Percentiles rank a stretch among this genome's conserved stretches.
Conservation (phyloP, 1,284 basidiomycete genomes). For the Boletus subluridellus region DNA sequence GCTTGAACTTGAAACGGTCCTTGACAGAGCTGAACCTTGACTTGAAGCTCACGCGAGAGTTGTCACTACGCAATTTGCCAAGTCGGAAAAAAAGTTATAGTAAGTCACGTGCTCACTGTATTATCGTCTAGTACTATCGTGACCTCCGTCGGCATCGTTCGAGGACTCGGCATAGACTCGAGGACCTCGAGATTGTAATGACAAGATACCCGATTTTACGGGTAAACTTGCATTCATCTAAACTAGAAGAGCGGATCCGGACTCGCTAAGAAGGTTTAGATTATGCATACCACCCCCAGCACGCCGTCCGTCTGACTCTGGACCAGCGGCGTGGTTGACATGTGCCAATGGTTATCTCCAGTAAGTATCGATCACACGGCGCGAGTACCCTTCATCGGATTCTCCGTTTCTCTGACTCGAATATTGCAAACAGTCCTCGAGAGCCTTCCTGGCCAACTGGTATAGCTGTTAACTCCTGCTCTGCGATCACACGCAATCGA, state of each 20-base stretch:
- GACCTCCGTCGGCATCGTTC: not conserved
- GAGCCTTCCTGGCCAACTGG: not conserved
- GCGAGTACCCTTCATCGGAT: not conserved
- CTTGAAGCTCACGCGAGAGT: slow-evolving; percentile 12
- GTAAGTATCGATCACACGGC: slow-evolving; percentile 1
- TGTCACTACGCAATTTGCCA: not conserved
- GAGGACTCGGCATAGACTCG: not conserved
- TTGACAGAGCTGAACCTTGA: not conserved
- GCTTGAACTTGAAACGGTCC: not conserved
- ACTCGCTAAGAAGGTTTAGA: slow-evolving; percentile 6
- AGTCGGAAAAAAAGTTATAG: slow-evolving; percentile 5
- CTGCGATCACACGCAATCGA: not conserved
- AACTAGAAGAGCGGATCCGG: not conserved
- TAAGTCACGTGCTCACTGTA: slow-evolving; percentile 19
- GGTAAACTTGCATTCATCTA: not conserved
- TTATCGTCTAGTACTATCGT: too few relatives aligned
- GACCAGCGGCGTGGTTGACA: slow-evolving; percentile 18
- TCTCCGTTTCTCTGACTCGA: not conserved
- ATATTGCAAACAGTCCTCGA: not conserved
- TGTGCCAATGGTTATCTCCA: slow-evolving; percentile 17
- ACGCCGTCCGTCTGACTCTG: slow-evolving; percentile 3
- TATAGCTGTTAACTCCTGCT: not conserved
- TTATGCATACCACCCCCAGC: not conserved
- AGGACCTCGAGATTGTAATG: not conserved
- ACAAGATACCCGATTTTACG: slow-evolving; percentile 1